phyloP scores from a whole-genome alignment of 2,329 filamentous ascomycete genomes.

The Microdochium paspali region DNA sequence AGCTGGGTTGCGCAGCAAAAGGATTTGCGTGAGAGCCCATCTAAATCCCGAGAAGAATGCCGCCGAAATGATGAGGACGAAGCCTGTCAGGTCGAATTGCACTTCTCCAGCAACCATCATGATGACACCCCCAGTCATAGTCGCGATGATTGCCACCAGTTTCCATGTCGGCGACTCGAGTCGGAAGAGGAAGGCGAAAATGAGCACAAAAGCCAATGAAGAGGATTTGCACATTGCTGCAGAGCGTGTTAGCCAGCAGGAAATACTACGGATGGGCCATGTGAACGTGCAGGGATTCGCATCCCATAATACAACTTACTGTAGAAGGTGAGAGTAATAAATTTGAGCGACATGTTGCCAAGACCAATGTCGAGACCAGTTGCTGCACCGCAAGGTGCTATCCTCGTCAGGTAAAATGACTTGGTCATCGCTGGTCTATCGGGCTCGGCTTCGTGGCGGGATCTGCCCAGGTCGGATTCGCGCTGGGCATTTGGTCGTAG shows the following conservation, averaged over 20 bases:
- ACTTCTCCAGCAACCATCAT: conserved; percentile 98
- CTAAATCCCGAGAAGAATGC: conserved; percentile 95
- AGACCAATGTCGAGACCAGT: conserved; percentile 94
- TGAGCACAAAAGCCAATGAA: conserved; percentile 83
- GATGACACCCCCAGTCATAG: conserved; percentile 87
- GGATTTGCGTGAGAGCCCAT: conserved; percentile 96
- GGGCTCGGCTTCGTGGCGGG: conserved; percentile 44
- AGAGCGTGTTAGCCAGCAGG: no score
- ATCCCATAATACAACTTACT: conserved; percentile 40
- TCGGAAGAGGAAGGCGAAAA: conserved; percentile 91
- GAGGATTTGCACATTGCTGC: conserved; percentile 97
- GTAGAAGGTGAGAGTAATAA: conserved; percentile 94
- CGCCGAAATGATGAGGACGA: conserved; percentile 84
- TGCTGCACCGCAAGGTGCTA: conserved; percentile 84
- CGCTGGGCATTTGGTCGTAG: conserved; percentile 55
- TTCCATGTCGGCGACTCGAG: conserved; percentile 82
- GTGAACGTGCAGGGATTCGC: no score
- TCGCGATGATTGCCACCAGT: conserved; percentile 75
- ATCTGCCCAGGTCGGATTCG: conserved; percentile 38
- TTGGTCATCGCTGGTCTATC: conserved; percentile 65
- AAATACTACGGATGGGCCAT: no score
- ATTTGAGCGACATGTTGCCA: conserved; percentile 91
- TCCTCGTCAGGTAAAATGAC: conserved; percentile 83
- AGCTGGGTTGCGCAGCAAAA: conserved; percentile 85
- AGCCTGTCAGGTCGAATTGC: conserved; percentile 77